Base-by-base conservation (phyloP, 2,329 filamentous ascomycete species). In the Pseudocercospora eumusae region DNA sequence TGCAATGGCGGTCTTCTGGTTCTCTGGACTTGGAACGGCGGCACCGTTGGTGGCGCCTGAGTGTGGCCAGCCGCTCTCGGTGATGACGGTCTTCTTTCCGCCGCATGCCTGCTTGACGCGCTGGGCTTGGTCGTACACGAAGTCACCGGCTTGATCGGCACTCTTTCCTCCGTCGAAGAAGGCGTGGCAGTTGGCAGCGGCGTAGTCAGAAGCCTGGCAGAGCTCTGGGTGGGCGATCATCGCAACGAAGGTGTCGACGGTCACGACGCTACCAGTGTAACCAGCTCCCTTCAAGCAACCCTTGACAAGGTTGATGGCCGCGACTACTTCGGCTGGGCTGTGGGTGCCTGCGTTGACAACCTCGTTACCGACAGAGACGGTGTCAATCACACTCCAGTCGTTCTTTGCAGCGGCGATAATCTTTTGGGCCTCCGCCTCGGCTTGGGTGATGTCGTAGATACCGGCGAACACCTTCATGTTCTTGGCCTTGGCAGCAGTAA, bases 61-160 rank as follows among this genome's bases (percentile, higher is more conserved):
- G 74, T 84, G 86, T 45, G 92, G 92, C 92, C 92, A 96, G 56
- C 92, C 92, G 2, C 88, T 88, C 80, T 96, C 92, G 1, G 90
- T 92, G 68, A 96, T 86, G 40, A 93, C 80, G 31, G 90, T 82
- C 50, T 82, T 81, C 76, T 91, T 88, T 66, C 78, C 78, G 23
- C 77, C 77, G 56, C 82, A 85, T 3, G 78, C 79, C 2, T 75
- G 68, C 18, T 78, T 78, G 62, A 88, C 78, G 6, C 69, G 74
- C 27, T 78, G 71, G 6, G 80, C 82, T 65, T 88, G 86, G 25
- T 80, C 78, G 42, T 80, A 75, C 42, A 92, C 84, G 75, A 91
- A 96, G 0, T 74, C 68, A 3, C 92, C 92, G 2, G 91, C 86
- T 31, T 84, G 76, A 0, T 79, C 76, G 0, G 91, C 84, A 1